Conservation (phyloP, 495 filamentous ascomycete genomes). For the Penicillium manginii region DNA sequence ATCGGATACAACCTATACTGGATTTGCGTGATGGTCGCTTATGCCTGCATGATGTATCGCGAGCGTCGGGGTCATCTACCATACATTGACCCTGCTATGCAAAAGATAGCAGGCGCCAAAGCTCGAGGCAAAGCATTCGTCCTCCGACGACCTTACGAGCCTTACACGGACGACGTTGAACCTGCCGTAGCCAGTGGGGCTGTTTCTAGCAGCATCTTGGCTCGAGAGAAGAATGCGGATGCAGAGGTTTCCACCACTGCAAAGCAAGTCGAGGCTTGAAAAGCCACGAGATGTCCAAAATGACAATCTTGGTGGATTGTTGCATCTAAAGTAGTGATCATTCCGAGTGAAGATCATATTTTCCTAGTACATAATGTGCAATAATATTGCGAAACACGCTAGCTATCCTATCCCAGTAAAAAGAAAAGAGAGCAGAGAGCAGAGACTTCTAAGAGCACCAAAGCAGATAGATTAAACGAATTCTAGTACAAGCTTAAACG, state of each 20-base stretch:
- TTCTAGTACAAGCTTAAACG: background rate
- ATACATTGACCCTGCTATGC: slow-evolving; percentile 26
- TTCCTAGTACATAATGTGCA: background rate
- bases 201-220: slow-evolving; percentile 3
- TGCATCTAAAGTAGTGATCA: background rate
- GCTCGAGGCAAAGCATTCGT: slow-evolving; percentile 26
- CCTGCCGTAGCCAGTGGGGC: slow-evolving; percentile 15
- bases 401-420: background rate
- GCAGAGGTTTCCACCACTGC: slow-evolving; percentile 13
- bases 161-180: slow-evolving; percentile 10
- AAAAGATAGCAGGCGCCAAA: slow-evolving; percentile 15
- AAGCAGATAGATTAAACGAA: background rate
- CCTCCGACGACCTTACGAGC: slow-evolving; percentile 15
- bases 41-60: slow-evolving; percentile 29
- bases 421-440: background rate
- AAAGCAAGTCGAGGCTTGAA: slow-evolving; percentile 7
- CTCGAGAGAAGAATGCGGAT: slow-evolving; percentile 10
- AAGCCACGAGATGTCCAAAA: background rate
- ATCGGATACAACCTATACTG: slow-evolving; percentile 91
- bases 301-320: too few species aligned
- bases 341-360: background rate
- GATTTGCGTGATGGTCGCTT: slow-evolving; percentile 47
- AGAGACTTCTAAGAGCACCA: background rate
- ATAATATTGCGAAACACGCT: background rate
- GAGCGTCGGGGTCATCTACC: slow-evolving; percentile 29